phyloP scores from a whole-genome alignment of 2,329 filamentous ascomycete species.

The Lasiodiplodia gonubiensis region DNA sequence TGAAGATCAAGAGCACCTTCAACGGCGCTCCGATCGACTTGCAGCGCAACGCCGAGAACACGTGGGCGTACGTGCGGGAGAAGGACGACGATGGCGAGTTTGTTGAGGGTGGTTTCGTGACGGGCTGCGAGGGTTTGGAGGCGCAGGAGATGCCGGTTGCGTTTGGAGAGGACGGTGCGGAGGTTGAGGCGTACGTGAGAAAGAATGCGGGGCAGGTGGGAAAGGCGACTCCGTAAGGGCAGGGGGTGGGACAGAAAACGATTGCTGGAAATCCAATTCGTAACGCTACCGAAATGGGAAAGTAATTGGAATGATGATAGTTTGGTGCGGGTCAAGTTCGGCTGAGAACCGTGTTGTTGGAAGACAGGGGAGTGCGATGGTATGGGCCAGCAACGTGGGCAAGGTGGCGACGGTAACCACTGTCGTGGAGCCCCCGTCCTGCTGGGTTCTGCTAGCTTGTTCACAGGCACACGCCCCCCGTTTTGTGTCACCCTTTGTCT shows the following conservation, averaged over 20 bases:
- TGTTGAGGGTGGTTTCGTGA: neutral
- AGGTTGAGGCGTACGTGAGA: slow-evolving; percentile 10
- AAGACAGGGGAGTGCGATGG: no score
- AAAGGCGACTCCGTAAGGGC: neutral
- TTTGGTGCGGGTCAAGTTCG: no score
- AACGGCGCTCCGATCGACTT: slow-evolving; percentile 9
- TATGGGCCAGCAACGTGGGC: neutral
- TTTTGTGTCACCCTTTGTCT: no score
- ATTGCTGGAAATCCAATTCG: no score
- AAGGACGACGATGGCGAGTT: slow-evolving; percentile 2
- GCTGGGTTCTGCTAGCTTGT: no score
- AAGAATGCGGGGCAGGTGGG: slow-evolving; percentile 20
- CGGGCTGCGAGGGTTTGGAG: neutral
- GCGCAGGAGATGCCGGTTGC: slow-evolving; percentile 4
- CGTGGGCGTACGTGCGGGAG: neutral
- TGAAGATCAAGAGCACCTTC: slow-evolving; percentile 6
- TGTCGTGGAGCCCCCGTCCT: no score
- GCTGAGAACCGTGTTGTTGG: neutral
- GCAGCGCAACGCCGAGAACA: neutral
- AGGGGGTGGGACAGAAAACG: neutral
- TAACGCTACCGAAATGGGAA: neutral
- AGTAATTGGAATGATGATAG: neutral
- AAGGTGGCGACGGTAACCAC: no score
- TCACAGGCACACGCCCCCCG: no score
- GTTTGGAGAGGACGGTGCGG: neutral